Percentiles rank a stretch among this genome's conserved stretches.
These are phyloP conservation scores for Aspergillus melleus DNA, from an alignment of 2,329 filamentous ascomycete genomes.

Conservation along the genomic window DNA sequence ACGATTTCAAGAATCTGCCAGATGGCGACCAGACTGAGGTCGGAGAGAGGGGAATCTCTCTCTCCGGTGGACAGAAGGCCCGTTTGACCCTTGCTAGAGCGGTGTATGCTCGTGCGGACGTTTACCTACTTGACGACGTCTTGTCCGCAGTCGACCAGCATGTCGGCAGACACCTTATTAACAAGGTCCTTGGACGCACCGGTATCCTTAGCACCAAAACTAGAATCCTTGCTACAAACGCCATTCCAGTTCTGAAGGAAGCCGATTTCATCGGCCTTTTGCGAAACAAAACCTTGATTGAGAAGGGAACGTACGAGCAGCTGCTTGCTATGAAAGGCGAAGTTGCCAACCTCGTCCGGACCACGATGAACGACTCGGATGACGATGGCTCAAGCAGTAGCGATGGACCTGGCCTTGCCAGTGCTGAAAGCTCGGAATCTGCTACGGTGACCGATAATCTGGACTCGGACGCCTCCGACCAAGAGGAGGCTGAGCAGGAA, in stretches of 20 bases:
- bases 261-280: conserved; percentile 86
- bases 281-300: conserved; percentile 77
- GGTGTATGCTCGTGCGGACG: conserved; percentile 93
- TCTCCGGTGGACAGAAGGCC: conserved; percentile 95
- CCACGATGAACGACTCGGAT: conserved; percentile 56
- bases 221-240: conserved; percentile 89
- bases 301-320: conserved; percentile 87
- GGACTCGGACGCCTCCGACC: conserved; percentile 54
- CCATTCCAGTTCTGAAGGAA: conserved; percentile 85
- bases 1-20: conserved; percentile 88
- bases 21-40: conserved; percentile 97
- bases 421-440: conserved; percentile 68
- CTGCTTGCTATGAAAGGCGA: conserved; percentile 92
- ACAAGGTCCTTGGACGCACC: conserved; percentile 83
- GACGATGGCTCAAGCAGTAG: conserved; percentile 47
- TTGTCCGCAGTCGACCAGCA: conserved; percentile 98
- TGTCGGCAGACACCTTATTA: conserved; percentile 90
- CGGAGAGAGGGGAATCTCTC: conserved; percentile 91
- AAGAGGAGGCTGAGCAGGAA: conserved; percentile 66
- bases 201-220: conserved; percentile 85
- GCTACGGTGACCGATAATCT: conserved; percentile 53
- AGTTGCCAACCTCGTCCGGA: conserved; percentile 79
- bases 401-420: conserved; percentile 59
- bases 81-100: conserved; percentile 88
- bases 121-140: conserved; percentile 92